Conservation (phyloP, 2,329 filamentous ascomycete species). For the Bimuria novae-zelandiae region DNA sequence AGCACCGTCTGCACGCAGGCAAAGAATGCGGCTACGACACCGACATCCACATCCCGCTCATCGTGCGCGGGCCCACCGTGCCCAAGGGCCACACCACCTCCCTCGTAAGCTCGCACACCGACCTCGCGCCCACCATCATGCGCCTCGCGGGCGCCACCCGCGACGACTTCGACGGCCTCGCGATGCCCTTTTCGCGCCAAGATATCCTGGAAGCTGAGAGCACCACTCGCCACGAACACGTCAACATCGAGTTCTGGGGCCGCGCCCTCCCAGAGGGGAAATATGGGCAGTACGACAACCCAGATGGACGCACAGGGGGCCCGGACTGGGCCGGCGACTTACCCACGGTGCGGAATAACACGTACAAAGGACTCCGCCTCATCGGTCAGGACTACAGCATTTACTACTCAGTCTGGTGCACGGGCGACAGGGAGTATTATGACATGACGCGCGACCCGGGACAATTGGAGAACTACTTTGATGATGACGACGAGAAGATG, state of each 20-base stretch:
- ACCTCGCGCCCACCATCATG: conserved; percentile 47
- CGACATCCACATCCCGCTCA: conserved; percentile 48
- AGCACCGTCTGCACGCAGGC: conserved; percentile 47
- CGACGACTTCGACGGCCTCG: conserved; percentile 41
- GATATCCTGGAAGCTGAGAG: conserved; percentile 13
- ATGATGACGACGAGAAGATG: too few relatives aligned
- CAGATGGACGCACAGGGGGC: background rate
- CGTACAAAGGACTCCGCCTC: conserved; percentile 65
- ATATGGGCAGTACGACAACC: conserved; percentile 2
- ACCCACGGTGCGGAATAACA: conserved; percentile 51
- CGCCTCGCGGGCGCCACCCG: conserved; percentile 33
- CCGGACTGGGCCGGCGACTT: background rate
- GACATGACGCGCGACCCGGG: conserved; percentile 54
- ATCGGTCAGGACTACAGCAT: conserved; percentile 61
- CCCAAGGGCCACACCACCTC: conserved; percentile 31
- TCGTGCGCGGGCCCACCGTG: conserved; percentile 46
- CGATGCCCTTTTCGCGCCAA: conserved; percentile 36
- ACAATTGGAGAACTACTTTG: conserved; percentile 32
- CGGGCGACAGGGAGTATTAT: conserved; percentile 69
- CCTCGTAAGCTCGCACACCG: conserved; percentile 46
- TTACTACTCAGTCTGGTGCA: conserved; percentile 73
- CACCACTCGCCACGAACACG: conserved; percentile 36
- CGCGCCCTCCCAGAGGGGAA: conserved; percentile 31
- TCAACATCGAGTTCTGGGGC: conserved; percentile 49
- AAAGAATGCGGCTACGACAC: conserved; percentile 47